Base-by-base conservation (phyloP, 805 yeast genomes). In the Candida caryicola region DNA sequence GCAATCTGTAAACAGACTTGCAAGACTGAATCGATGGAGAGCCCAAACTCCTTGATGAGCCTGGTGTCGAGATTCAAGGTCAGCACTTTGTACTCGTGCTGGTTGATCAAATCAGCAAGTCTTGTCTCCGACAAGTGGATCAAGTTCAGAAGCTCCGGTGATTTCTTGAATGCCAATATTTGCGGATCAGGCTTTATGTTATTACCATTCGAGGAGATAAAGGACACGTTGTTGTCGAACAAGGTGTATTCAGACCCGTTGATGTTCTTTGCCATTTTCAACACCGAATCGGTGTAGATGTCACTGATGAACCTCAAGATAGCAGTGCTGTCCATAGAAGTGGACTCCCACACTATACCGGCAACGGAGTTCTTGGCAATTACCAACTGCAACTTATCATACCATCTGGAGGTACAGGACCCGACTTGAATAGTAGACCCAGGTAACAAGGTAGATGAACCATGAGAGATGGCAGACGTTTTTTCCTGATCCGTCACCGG, bases 301-400 rank as follows among this genome's bases (percentile, higher is more conserved):
- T 77, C 82, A 52, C 78, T 66, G 40, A 77, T 70, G 46, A 75
- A 77, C 33, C 82, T 55, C 41, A 77, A 58, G 29, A 77, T 79
- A 2, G 81, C 73, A 3, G 82, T 77, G 34, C 77, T 71, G 53
- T 77, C 82, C 74, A 76, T 75, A 16, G 76, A 67, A 2, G 78
- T 66, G 9, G 77, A 71, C 45, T 79, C 82, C 75, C 81, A 77
- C 15, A 75, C 76, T 34, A 77, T 66, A 3, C 81, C 82, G 1
- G 80, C 81, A 16, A 75, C 77, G 0, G 81, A 71, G 52, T 77
- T 77, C 29, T 66, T 61, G 3, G 81, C 74, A 7, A 77, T 71
- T 13, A 77, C 64, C 34, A 77, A 54, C 50, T 77, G 80, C 38
- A 77, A 58, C 48, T 77, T 77, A 52, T 77, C 82, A 51, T 77